Conservation (phyloP, 2,329 filamentous ascomycete species). For the Stachybotrys echinatus region DNA sequence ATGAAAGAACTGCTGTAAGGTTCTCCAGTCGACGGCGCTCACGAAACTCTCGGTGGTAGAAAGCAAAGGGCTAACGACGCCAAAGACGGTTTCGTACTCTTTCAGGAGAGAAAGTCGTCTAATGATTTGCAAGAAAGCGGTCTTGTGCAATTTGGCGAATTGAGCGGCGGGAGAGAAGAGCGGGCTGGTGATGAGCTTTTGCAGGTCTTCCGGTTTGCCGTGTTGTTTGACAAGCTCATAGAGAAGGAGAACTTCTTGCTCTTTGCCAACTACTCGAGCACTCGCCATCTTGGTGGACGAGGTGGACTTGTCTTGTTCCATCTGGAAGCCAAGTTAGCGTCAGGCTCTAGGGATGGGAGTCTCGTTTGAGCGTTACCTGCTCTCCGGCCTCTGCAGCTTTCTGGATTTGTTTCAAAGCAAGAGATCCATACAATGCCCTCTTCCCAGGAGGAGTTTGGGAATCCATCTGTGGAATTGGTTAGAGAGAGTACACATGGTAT, state of each 20-base stretch:
- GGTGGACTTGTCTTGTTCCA: slow-evolving; percentile 10
- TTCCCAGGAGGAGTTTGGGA: slow-evolving; percentile 42
- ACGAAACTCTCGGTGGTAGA: no score
- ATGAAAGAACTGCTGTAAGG: no score
- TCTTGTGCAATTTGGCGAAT: no score
- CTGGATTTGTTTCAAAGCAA: slow-evolving; percentile 47
- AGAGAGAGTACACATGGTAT: slow-evolving; percentile 5
- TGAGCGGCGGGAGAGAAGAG: slow-evolving; percentile 32
- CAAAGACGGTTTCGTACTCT: no score
- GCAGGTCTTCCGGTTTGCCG: slow-evolving; percentile 34
- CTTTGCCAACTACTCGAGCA: slow-evolving; percentile 31
- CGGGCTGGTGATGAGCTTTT: slow-evolving; percentile 31
- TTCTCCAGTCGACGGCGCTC: no score
- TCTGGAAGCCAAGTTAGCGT: slow-evolving; percentile 8
- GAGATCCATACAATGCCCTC: slow-evolving; percentile 44
- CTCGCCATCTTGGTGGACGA: slow-evolving; percentile 12
- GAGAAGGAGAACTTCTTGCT: slow-evolving; percentile 46
- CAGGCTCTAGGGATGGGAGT: neutral
- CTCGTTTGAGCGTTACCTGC: slow-evolving; percentile 23
- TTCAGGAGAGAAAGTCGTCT: no score
- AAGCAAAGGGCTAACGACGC: no score
- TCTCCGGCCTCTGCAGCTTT: slow-evolving; percentile 41
- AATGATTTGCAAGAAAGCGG: no score
- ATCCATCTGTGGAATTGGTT: slow-evolving; percentile 29
- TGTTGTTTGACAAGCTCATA: slow-evolving; percentile 41